phyloP scores from a whole-genome alignment of 768 basidiomycete species.

The Serendipita sp. region DNA sequence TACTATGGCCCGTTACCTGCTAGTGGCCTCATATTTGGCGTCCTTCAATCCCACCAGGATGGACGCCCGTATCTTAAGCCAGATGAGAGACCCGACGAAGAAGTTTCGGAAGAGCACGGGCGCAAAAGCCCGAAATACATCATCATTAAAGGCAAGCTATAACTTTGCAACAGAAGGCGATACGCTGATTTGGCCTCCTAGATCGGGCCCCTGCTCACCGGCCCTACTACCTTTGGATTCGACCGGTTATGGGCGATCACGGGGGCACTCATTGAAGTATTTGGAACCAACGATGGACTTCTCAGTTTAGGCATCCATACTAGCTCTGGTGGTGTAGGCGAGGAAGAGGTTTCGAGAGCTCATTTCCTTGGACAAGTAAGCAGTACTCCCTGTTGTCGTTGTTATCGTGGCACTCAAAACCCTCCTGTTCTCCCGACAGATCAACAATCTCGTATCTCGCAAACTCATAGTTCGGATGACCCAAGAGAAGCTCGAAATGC shows the following conservation, averaged over 20 bases:
- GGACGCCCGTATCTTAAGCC: slow-evolving; percentile 70
- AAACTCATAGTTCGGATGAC: slow-evolving; percentile 53
- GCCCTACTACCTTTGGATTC: slow-evolving; percentile 61
- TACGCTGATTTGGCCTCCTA: slow-evolving; percentile 20
- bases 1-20: slow-evolving; percentile 55
- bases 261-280: slow-evolving; percentile 57
- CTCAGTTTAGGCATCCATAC: slow-evolving; percentile 30
- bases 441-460: slow-evolving; percentile 48
- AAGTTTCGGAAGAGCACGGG: slow-evolving; percentile 30
- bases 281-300: slow-evolving; percentile 23
- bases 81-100: slow-evolving; percentile 46
- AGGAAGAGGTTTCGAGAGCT: slow-evolving; percentile 52
- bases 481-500: slow-evolving; percentile 50
- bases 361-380: slow-evolving; percentile 45
- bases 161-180: slow-evolving; percentile 15
- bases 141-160: slow-evolving; percentile 30
- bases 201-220: slow-evolving; percentile 64
- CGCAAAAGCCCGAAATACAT: slow-evolving; percentile 25
- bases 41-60: slow-evolving; percentile 72
- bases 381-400: slow-evolving; percentile 11
- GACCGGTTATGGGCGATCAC: slow-evolving; percentile 71
- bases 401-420: neutral
- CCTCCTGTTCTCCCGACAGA: slow-evolving; percentile 25
- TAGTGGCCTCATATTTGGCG: slow-evolving; percentile 65
- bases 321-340: slow-evolving; percentile 51